These are phyloP conservation scores for Massospora cicadina DNA, from an alignment of 371 early-diverging fungal species.

Conservation along the genomic window DNA sequence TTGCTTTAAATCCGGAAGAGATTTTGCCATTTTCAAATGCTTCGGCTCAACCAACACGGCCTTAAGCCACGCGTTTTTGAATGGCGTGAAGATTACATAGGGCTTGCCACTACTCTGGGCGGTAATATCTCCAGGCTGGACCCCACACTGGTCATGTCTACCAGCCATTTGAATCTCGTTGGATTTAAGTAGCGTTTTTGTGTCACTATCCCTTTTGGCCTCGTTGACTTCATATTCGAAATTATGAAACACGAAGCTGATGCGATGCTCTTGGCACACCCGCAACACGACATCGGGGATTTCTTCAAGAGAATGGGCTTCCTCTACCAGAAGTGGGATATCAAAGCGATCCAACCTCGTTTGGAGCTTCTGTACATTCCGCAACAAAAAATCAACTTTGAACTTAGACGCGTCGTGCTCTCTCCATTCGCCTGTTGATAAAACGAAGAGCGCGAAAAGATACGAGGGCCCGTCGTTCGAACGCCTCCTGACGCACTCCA, in stretches of 20 bases:
- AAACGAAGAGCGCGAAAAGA: constrained; percentile 27
- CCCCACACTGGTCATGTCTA: constrained; percentile 31
- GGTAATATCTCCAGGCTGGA: constrained; percentile 23
- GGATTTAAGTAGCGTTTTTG: constrained; percentile 10
- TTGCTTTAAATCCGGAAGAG: background rate
- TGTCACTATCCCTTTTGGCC: constrained; percentile 13
- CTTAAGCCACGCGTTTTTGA: constrained; percentile 19
- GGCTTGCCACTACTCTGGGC: constrained; percentile 20
- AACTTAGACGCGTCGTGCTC: constrained; percentile 29
- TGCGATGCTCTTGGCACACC: constrained; percentile 11
- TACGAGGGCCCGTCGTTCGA: constrained; percentile 2
- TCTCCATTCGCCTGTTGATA: constrained; percentile 29
- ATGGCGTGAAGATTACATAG: constrained; percentile 19
- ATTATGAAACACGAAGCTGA: constrained; percentile 20
- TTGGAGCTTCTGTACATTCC: constrained; percentile 21
- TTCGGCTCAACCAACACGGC: background rate
- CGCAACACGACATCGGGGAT: constrained; percentile 16
- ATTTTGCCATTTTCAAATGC: constrained; percentile 11
- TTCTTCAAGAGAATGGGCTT: constrained; percentile 13
- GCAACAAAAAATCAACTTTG: constrained; percentile 32
- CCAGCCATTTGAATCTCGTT: constrained; percentile 15
- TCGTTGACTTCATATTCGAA: constrained; percentile 28
- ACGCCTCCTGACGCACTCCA: constrained; percentile 15
- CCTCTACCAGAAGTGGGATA: constrained; percentile 28
- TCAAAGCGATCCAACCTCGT: constrained; percentile 17